Evolutionary conservation across 2,329 filamentous ascomycete species (phyloP).

Genomic region (Ilyonectria robusta): DNA sequence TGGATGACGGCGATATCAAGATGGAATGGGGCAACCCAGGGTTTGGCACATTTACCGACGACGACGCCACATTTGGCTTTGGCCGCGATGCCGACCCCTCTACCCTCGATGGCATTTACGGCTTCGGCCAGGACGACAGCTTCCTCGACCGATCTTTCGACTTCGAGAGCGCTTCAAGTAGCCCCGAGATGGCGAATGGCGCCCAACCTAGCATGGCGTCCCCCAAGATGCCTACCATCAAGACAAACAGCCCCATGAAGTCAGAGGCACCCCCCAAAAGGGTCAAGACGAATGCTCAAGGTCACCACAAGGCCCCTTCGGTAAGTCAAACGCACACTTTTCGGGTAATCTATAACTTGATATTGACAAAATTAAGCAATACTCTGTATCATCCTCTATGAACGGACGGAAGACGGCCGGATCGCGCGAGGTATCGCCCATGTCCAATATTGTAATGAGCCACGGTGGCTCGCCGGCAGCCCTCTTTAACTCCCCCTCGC

Average conservation of each 20-base stretch:
- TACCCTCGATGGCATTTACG: slow-evolving; percentile 49
- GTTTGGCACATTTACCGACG: slow-evolving; percentile 54
- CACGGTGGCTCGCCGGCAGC: slow-evolving; percentile 67
- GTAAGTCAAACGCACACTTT: slow-evolving; percentile 50
- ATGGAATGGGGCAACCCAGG: slow-evolving; percentile 59
- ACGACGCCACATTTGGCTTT: slow-evolving; percentile 56
- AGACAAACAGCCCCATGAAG: slow-evolving; percentile 51
- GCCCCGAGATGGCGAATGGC: slow-evolving; percentile 59
- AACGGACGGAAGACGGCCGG: slow-evolving; percentile 61
- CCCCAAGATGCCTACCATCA: slow-evolving; percentile 58
- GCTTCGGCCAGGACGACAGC: slow-evolving; percentile 57
- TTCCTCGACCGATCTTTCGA: slow-evolving; percentile 67
- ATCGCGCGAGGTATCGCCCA: slow-evolving; percentile 70
- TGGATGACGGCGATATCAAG: slow-evolving; percentile 59
- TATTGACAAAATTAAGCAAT: slow-evolving; percentile 60
- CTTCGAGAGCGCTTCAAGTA: slow-evolving; percentile 72
- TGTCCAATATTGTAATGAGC: slow-evolving; percentile 65
- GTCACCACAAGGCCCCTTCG: slow-evolving; percentile 52
- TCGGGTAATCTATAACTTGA: background rate
- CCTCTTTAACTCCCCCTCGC: slow-evolving; percentile 64
- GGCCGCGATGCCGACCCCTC: slow-evolving; percentile 47
- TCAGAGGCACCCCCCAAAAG: slow-evolving; percentile 43
- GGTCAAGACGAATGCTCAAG: slow-evolving; percentile 55
- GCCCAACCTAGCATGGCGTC: slow-evolving; percentile 56
- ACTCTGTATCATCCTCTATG: slow-evolving; percentile 65